Base-by-base conservation (phyloP, 495 filamentous ascomycete genomes). In the Neurospora tetrasperma region DNA sequence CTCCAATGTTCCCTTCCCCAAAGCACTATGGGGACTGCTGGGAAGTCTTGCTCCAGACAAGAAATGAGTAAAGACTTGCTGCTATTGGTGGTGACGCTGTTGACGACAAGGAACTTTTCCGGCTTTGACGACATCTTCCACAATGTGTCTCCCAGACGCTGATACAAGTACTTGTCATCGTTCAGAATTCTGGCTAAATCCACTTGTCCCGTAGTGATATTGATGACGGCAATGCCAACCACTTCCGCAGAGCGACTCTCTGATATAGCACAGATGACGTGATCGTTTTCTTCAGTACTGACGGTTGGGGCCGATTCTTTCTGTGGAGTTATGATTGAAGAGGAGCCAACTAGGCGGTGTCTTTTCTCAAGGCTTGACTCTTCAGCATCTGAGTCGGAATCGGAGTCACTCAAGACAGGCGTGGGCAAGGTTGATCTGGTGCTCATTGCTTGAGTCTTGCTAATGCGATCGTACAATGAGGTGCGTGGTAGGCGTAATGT, bases 1-100 rank as follows among this genome's bases (percentile, higher is more conserved):
- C 92, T 94, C 90, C 93, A 99, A 80, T 92, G 92, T 69, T 89
- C 90, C 68, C 96, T 90, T 73, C 96, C 92, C n/a, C 94, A 78
- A 9, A 89, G 83, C 0, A 86, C 89, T 40, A 94, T 85, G 20
- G 78, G 79, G 42, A 84, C 83, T 11, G 83, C 84, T 12, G 86
- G 82, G 23, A 96, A 81, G 75, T 92, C 91, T 69, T 90, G 86
- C 74, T 94, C 88, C 42, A 97, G 86, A 69, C 41, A 68, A 2
- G 43, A 4, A 6, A 94, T 89, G 6, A 88, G 87, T 70, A 89
- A 87, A n/a, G 97, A 85, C 75, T 92, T 97, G 14, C 93, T 94
- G 73, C 89, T 89, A 12, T 84, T 80, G 62, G 89, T 88, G 62
- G 85, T 83, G 16, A 82, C 78, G 39, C 88, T 86, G n/a, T 90